phyloP scores from a whole-genome alignment of 2,329 filamentous ascomycete species.

The Eutypa lata region DNA sequence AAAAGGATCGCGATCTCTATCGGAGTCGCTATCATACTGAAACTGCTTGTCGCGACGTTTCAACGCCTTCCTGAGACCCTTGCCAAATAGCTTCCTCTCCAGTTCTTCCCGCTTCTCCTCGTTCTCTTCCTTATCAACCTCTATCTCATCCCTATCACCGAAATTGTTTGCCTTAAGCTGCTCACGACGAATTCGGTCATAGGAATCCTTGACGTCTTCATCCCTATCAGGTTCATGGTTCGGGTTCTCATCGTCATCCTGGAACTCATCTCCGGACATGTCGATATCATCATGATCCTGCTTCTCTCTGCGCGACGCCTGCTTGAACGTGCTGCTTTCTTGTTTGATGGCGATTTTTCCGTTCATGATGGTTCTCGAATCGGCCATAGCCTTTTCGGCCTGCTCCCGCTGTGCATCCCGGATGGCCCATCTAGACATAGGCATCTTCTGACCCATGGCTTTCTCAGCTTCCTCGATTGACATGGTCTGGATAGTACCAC shows the following conservation, averaged over 20 bases:
- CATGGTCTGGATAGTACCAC: conserved; percentile 68
- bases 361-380: conserved; percentile 59
- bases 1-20: conserved; percentile 49
- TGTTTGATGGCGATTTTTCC: conserved; percentile 62
- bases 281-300: conserved; percentile 70
- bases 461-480: conserved; percentile 83
- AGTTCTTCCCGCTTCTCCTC: conserved; percentile 67
- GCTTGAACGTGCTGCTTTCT: conserved; percentile 63
- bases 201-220: conserved; percentile 71
- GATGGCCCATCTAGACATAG: conserved; percentile 79
- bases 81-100: conserved; percentile 67
- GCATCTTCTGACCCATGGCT: conserved; percentile 74
- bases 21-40: conserved; percentile 73
- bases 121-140: conserved; percentile 71
- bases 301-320: conserved; percentile 59
- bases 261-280: conserved; percentile 71
- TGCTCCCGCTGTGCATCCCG: conserved; percentile 51
- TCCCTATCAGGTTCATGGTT: conserved; percentile 76
- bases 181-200: conserved; percentile 71
- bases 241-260: conserved; percentile 80
- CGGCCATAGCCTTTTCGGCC: conserved; percentile 54
- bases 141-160: conserved; percentile 63
- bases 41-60: conserved; percentile 82
- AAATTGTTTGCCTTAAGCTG: conserved; percentile 88
- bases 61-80: conserved; percentile 74